Evolutionary conservation across 805 yeast genomes (phyloP).

Genomic region (Tetrapisispora taiwanensis): DNA sequence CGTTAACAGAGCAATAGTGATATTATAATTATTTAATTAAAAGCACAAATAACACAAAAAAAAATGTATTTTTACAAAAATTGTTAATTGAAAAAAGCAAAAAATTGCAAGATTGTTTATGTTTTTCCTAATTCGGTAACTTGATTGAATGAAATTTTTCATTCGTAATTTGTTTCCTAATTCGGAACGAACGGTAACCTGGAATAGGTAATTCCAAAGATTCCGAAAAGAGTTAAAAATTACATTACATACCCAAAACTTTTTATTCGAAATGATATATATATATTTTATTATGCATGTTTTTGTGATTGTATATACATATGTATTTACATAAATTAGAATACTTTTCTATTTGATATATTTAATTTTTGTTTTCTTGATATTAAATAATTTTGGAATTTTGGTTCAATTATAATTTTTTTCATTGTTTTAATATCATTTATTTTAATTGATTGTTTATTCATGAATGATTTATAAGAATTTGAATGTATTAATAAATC

Average conservation of each 20-base stretch:
- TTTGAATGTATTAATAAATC: slow-evolving; percentile 4
- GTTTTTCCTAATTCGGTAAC: neutral
- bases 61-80: too few relatives aligned
- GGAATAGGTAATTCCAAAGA: neutral
- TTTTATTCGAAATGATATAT: too few relatives aligned
- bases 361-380: slow-evolving; percentile 3
- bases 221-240: too few relatives aligned
- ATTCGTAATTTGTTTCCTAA: neutral
- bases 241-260: too few relatives aligned
- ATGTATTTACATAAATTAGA: neutral
- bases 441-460: neutral
- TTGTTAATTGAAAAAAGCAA: too few relatives aligned
- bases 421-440: neutral
- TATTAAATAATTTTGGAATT: slow-evolving; percentile 1
- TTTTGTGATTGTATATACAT: neutral
- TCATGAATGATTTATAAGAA: slow-evolving; percentile 8
- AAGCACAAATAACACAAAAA: too few relatives aligned
- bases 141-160: neutral
- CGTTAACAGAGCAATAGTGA: too few relatives aligned
- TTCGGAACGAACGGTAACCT: neutral
- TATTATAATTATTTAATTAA: too few relatives aligned
- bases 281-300: neutral
- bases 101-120: neutral
- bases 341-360: slow-evolving; percentile 2
- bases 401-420: neutral